Base-by-base conservation (phyloP, 192 early-diverging fungal species). In the Funneliformis geosporum region DNA sequence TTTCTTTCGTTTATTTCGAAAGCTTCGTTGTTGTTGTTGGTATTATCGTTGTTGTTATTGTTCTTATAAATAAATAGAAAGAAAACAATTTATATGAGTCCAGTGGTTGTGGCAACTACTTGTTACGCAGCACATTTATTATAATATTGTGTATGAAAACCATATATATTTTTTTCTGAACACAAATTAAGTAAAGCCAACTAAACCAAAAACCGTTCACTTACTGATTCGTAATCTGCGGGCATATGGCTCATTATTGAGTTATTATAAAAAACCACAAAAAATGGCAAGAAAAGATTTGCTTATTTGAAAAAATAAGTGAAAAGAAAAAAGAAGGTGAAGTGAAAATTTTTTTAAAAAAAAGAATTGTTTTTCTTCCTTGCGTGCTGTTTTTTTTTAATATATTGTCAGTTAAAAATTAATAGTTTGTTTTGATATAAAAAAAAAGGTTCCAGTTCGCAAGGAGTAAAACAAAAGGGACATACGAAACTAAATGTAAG, bases 381-480 rank as follows among this genome's bases (percentile, higher is more conserved):
- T 69, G 67, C 67, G 38, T 38, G 33, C 67, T 42, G 40, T 23
- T 64, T 64, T 65, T 65, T 65, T 39, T 69, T 28, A 27, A 27
- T 64, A 27, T 65, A 21, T 65, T 16, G 27, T 43, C 33, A 43
- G n/a, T n/a, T 21, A 69, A 18, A 42, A 42, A 40, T n/a, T n/a
- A 40, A 69, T 40, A 10, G 38, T 69, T 28, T n/a, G 42, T 69
- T 42, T n/a, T 12, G 27, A 65, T 28, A 65, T 65, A 28, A 65
- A 65, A 28, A 65, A 28, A 69, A 39, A 69, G 21, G 40, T 33
- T 69, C 9, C n/a, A 33, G 67, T 69, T 28, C 28, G 67, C 67
- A 69, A 69, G 67, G 39, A 69, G 67, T 69, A 40, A 69, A 69
- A 69, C 67, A 69, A 69, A 65, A 23, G 62, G 40, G 62, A 28